Conservation (phyloP, 2,329 filamentous ascomycete species). For the Magnaporthiopsis poae region DNA sequence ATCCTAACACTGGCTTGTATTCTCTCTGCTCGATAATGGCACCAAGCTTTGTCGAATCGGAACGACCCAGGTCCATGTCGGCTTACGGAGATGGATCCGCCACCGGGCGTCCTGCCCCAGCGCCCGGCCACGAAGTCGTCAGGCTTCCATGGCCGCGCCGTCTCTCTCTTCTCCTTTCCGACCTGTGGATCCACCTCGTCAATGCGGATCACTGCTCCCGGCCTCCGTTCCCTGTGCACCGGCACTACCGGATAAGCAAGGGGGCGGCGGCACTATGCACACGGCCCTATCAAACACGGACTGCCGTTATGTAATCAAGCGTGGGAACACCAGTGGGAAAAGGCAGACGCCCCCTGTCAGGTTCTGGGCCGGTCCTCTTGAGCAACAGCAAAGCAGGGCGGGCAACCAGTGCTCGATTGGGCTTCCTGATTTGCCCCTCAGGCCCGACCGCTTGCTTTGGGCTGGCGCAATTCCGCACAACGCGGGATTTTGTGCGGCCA, state of each 20-base stretch:
- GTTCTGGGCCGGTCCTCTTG: neutral
- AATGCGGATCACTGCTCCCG: neutral
- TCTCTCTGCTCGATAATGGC: too few relatives aligned
- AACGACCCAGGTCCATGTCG: neutral
- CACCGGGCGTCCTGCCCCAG: neutral
- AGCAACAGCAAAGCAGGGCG: neutral
- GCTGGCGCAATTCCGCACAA: neutral
- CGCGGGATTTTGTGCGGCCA: neutral
- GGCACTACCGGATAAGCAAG: neutral
- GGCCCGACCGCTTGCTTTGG: neutral
- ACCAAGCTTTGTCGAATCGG: neutral
- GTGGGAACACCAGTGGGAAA: neutral
- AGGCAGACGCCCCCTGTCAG: neutral
- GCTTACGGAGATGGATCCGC: too few relatives aligned
- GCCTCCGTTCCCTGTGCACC: neutral
- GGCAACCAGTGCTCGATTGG: too few relatives aligned
- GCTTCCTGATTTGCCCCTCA: too few relatives aligned
- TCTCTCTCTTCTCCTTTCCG: neutral
- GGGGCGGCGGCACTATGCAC: neutral
- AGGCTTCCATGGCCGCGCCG: neutral
- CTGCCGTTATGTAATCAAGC: neutral
- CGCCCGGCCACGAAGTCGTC: neutral
- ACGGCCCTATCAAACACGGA: neutral
- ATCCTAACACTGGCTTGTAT: too few relatives aligned
- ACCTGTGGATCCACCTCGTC: neutral